phyloP scores from a whole-genome alignment of 495 filamentous ascomycete genomes.

The Xylaria nigripes region DNA sequence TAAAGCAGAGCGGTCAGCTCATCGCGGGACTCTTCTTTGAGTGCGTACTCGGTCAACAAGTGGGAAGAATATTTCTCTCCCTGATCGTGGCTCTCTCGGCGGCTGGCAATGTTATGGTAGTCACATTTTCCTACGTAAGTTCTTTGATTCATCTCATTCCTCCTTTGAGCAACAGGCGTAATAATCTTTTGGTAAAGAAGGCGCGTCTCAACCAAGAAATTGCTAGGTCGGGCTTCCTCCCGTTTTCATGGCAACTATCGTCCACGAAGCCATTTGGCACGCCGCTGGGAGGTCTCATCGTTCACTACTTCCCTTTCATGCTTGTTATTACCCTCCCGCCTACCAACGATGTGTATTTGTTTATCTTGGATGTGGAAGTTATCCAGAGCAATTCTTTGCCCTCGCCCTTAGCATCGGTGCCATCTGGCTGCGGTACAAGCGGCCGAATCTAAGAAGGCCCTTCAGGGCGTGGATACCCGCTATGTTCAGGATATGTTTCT shows the following conservation, averaged over 20 bases:
- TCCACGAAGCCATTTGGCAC: constrained; percentile 61
- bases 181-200: constrained; percentile 25
- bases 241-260: constrained; percentile 52
- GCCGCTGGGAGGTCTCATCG: constrained; percentile 56
- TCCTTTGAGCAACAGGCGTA: neutral
- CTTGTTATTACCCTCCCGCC: constrained; percentile 59
- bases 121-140: constrained; percentile 56
- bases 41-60: constrained; percentile 49
- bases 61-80: constrained; percentile 52
- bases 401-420: constrained; percentile 54
- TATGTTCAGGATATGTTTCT: constrained; percentile 38
- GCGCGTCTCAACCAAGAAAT: constrained; percentile 50
- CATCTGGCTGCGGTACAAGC: constrained; percentile 51
- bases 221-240: constrained; percentile 52
- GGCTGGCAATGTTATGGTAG: constrained; percentile 70
- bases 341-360: constrained; percentile 59
- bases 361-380: constrained; percentile 67
- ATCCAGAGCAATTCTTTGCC: constrained; percentile 54
- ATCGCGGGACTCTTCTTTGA: constrained; percentile 64
- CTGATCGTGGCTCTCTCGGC: constrained; percentile 59
- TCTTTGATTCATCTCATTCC: neutral
- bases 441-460: constrained; percentile 55
- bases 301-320: constrained; percentile 60
- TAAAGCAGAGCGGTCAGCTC: constrained; percentile 58
- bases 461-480: constrained; percentile 59